A percentile compares a stretch with the other conserved stretches of the same genome.
Evolutionary conservation across 2,329 filamentous ascomycete species (phyloP).

Genomic region (Sporothrix mexicana): DNA sequence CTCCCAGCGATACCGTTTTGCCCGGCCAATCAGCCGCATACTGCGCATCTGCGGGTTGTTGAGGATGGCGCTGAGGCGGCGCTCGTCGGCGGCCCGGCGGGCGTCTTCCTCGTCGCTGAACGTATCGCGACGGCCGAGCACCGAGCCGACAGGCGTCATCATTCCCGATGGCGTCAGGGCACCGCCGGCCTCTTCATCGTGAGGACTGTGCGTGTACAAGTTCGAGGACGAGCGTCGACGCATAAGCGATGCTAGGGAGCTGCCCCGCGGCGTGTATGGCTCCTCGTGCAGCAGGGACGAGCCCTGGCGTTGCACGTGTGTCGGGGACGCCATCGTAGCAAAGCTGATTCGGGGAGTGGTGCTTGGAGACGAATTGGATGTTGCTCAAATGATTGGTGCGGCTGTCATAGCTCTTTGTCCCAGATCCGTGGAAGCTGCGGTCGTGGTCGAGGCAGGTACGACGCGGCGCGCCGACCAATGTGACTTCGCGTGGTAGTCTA

Average conservation of each 20-base stretch:
- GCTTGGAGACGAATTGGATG: background rate
- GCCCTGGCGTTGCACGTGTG: constrained; percentile 31
- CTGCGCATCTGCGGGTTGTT: constrained; percentile 76
- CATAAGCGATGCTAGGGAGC: constrained; percentile 47
- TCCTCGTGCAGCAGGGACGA: constrained; percentile 46
- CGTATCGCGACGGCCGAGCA: constrained; percentile 39
- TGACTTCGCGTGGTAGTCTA: background rate
- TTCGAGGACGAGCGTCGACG: constrained; percentile 54
- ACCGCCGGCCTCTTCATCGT: constrained; percentile 39
- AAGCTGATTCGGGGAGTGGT: background rate
- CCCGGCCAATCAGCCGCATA: constrained; percentile 86
- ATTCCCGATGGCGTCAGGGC: constrained; percentile 27
- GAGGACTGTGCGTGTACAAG: constrained; percentile 31
- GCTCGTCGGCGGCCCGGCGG: constrained; percentile 59
- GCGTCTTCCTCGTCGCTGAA: constrained; percentile 51
- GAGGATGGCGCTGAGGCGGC: constrained; percentile 64
- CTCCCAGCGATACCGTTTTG: constrained; percentile 85
- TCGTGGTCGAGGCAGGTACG: constrained; percentile 8
- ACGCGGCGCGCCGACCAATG: background rate
- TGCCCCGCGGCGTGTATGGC: constrained; percentile 54
- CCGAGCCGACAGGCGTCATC: constrained; percentile 27
- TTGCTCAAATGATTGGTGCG: background rate
- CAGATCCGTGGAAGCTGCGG: constrained; percentile 1
- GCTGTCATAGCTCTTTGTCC: background rate
- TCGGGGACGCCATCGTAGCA: constrained; percentile 39